phyloP scores from a whole-genome alignment of 192 early-diverging fungal genomes.

The Spinellus fusiger region DNA sequence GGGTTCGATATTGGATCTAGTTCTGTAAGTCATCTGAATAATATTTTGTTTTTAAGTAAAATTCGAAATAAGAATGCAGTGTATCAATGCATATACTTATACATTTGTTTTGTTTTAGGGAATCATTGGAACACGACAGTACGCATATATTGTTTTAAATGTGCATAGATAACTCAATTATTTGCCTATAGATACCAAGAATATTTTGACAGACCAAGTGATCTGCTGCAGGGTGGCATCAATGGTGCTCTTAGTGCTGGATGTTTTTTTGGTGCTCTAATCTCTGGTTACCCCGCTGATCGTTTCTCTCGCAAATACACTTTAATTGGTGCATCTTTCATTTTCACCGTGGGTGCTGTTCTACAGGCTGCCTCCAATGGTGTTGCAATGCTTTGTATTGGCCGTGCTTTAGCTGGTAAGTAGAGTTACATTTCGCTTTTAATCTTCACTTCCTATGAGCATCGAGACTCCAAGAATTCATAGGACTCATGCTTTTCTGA shows the following conservation, averaged over 20 bases:
- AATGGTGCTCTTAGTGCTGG: conserved; percentile 64
- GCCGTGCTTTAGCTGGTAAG: conserved; percentile 72
- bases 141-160: background rate
- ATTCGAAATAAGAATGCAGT: background rate
- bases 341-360: conserved; percentile 71
- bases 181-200: conserved; percentile 33
- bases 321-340: conserved; percentile 53
- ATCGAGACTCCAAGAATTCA: no score
- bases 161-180: background rate
- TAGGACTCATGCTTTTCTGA: background rate
- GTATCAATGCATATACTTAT: conserved; percentile 24
- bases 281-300: conserved; percentile 65
- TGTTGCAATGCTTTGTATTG: conserved; percentile 61
- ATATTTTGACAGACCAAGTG: conserved; percentile 50
- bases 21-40: conserved; percentile 1
- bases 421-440: background rate
- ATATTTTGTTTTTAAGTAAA: background rate
- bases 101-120: no score
- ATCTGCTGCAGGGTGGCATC: conserved; percentile 55
- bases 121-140: conserved; percentile 36
- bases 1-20: conserved; percentile 45
- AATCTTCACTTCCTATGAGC: no score
- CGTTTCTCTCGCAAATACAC: conserved; percentile 60
- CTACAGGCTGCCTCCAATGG: conserved; percentile 60
- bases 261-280: conserved; percentile 68